Evolutionary conservation across 805 yeast genomes (phyloP).

Genomic region (Candida nemodendra): DNA sequence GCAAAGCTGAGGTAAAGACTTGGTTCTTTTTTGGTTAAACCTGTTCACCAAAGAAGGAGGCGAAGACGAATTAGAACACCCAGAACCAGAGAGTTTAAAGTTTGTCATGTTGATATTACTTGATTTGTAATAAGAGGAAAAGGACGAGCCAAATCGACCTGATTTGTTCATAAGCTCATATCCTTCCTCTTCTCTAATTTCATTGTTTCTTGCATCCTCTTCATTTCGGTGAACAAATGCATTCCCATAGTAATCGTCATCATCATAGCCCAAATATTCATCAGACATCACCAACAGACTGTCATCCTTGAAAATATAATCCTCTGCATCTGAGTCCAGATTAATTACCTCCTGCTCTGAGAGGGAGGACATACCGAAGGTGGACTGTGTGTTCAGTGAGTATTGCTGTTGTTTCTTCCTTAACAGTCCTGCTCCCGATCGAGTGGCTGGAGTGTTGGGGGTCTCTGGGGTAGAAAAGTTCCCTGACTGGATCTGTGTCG

Average conservation of each 20-base stretch:
- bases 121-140: slow-evolving; percentile 16
- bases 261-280: slow-evolving; percentile 16
- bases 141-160: slow-evolving; percentile 15
- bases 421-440: slow-evolving; percentile 17
- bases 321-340: slow-evolving; percentile 43
- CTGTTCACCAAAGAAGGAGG: slow-evolving; percentile 5
- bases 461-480: background rate
- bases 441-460: slow-evolving; percentile 6
- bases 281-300: slow-evolving; percentile 6
- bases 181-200: slow-evolving; percentile 10
- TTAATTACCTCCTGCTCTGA: slow-evolving; percentile 32
- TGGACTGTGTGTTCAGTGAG: slow-evolving; percentile 6
- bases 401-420: slow-evolving; percentile 28
- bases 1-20: slow-evolving; percentile 54
- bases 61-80: slow-evolving; percentile 5
- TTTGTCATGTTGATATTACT: slow-evolving; percentile 18
- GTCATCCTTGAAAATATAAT: slow-evolving; percentile 29
- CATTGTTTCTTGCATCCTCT: slow-evolving; percentile 10
- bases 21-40: slow-evolving; percentile 43
- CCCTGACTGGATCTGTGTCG: slow-evolving; percentile 7
- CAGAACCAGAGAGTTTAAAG: slow-evolving; percentile 15
- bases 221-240: too few species aligned
- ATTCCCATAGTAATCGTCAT: slow-evolving; percentile 12
- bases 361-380: slow-evolving; percentile 1
- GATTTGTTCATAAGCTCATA: slow-evolving; percentile 8